A percentile compares a stretch with the other conserved stretches of the same genome.
Evolutionary conservation across 257 asterid genomes (phyloP).

Genomic region (Primulina eburnea): DNA sequence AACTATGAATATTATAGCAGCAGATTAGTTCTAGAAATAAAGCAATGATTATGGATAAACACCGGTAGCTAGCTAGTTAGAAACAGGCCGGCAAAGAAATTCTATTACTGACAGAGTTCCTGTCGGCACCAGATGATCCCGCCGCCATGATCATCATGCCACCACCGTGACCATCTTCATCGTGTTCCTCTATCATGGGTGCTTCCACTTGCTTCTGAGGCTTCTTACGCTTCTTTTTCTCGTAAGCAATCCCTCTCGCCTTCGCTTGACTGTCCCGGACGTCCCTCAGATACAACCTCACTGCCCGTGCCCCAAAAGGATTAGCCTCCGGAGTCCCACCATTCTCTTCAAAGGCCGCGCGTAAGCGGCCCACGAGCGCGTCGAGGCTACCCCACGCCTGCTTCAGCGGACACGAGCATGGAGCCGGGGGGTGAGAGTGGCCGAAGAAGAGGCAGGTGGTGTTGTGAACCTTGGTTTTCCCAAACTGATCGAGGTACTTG

Average conservation of each 20-base stretch:
- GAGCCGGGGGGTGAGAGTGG: conserved; percentile 45
- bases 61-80: neutral
- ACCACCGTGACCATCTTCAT: neutral
- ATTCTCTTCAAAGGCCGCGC: conserved; percentile 66
- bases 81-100: neutral
- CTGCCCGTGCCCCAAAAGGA: conserved; percentile 63
- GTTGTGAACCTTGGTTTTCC: conserved; percentile 47
- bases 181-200: conserved; percentile 5
- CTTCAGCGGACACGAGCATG: conserved; percentile 53
- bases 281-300: conserved; percentile 51
- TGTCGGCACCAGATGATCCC: neutral
- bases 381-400: conserved; percentile 75
- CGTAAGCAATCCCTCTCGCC: conserved; percentile 58
- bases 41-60: neutral
- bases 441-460: conserved; percentile 49
- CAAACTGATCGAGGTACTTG: conserved; percentile 53
- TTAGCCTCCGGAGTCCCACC: conserved; percentile 52
- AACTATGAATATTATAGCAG: too few species aligned
- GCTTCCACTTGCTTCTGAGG: conserved; percentile 16
- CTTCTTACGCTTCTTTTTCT: conserved; percentile 60
- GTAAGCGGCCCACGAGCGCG: conserved; percentile 59
- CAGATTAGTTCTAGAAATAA: neutral
- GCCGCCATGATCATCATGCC: conserved; percentile 27
- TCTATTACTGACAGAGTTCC: neutral
- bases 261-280: conserved; percentile 58